phyloP scores from a whole-genome alignment of 176 grass and related monocot genomes.

The Phragmites australis region DNA sequence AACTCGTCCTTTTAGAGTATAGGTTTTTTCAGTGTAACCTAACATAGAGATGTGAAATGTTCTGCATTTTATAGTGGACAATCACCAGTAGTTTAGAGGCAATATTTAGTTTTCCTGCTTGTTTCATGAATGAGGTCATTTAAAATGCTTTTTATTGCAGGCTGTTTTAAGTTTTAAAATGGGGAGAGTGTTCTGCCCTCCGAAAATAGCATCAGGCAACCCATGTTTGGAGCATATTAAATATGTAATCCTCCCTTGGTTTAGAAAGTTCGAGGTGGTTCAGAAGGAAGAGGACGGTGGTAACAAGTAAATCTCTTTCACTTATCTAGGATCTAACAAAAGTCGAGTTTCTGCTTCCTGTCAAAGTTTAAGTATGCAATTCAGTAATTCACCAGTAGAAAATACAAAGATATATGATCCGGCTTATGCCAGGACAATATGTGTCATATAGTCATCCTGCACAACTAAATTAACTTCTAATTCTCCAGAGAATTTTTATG shows the following conservation, averaged over 20 bases:
- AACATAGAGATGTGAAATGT: too few relatives aligned
- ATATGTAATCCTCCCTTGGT: conserved; percentile 60
- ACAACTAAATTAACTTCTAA: too few relatives aligned
- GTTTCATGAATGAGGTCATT: not conserved
- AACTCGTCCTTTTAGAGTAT: too few relatives aligned
- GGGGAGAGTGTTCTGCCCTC: conserved; percentile 54
- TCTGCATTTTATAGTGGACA: too few relatives aligned
- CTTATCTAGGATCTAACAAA: not conserved
- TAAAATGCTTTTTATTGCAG: conserved; percentile 27
- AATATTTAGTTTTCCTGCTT: not conserved
- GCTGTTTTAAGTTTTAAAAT: conserved; percentile 56
- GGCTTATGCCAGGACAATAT: too few relatives aligned
- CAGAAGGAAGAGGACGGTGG: conserved; percentile 54
- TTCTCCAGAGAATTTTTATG: too few relatives aligned
- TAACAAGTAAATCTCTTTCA: conserved; percentile 42
- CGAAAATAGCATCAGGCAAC: conserved; percentile 44
- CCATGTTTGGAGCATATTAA: conserved; percentile 60
- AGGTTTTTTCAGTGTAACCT: too few relatives aligned
- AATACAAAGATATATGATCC: too few relatives aligned
- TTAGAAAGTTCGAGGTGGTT: conserved; percentile 56
- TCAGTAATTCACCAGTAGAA: too few relatives aligned
- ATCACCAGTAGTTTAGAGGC: too few relatives aligned
- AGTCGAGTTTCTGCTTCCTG: not conserved
- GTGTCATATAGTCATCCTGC: too few relatives aligned
- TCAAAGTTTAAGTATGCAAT: not conserved